Evolutionary conservation across 1,284 basidiomycete genomes (phyloP), one percentile per base, ranked within the genome.

Genomic region (Sporisorium sorghi): DNA sequence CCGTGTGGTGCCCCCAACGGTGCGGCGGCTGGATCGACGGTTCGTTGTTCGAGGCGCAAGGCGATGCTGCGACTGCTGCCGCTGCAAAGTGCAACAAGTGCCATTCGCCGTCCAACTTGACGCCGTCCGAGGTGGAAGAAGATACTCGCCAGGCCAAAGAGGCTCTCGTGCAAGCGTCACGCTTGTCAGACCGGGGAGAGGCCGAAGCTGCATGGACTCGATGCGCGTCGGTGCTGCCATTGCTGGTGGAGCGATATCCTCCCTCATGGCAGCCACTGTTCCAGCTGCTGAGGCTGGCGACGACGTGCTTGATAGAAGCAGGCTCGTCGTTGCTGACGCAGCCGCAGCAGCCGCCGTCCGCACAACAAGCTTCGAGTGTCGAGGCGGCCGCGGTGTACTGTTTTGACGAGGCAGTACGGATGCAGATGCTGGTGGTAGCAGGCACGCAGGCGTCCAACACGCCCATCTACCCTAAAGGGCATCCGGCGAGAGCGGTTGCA

Each of bases 401-500:
- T 60, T 56, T 75, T 60, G 52, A 76, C 42, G 73, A 76, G 57
- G 51, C 56, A 37, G 33, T 57, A 21, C 58, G 77, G 33, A 62
- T 78, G 61, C 58, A 90, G 90, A 74, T 88, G 88, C 32, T 79
- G 83, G 87, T 89, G 5, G 87, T 87, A n/a, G 86, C 87, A 1
- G 93, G 90, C 0, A 85, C 90, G 17, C 77, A 81, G 43, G 70
- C 79, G 2, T 70, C 67, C 19, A 69, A 60, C 42, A 70, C 62
- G 17, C 83, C 81, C 2, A 82, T 92, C 5, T 88, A 93, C 24
- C 83, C 87, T 0, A 83, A 87, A 15, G 91, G 91, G 3, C 94
- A 97, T 83, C 94, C 94, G 0, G 88, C 91, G 0, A 88, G 92
- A 5, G 93, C 89, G 0, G 85, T 97, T 37, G 89, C 91, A 5